A percentile compares a stretch with the other conserved stretches of the same genome.
These are phyloP conservation scores for Candida andamanensis DNA, from an alignment of 805 yeast genomes.

Conservation along the genomic window DNA sequence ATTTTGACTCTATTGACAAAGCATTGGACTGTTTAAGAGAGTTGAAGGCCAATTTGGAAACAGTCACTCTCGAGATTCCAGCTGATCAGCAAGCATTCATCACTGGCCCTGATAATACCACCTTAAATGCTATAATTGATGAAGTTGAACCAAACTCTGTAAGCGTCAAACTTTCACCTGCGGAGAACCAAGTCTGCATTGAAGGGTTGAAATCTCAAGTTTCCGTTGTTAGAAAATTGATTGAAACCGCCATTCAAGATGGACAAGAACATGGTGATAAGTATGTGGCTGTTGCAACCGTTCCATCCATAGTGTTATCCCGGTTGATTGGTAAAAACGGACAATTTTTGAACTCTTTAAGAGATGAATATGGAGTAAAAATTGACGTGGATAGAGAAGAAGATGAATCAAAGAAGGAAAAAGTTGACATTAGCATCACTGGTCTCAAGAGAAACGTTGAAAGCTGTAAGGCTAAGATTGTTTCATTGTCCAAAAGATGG, in stretches of 20 bases:
- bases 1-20: slow-evolving; percentile 49
- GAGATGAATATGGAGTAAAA: slow-evolving; percentile 69
- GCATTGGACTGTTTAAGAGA: slow-evolving; percentile 56
- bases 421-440: slow-evolving; percentile 51
- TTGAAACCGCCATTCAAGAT: slow-evolving; percentile 52
- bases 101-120: slow-evolving; percentile 56
- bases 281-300: slow-evolving; percentile 43
- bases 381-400: slow-evolving; percentile 62
- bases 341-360: slow-evolving; percentile 57
- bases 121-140: slow-evolving; percentile 43
- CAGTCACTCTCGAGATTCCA: slow-evolving; percentile 48
- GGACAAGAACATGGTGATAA: slow-evolving; percentile 46
- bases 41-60: slow-evolving; percentile 48
- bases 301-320: slow-evolving; percentile 65
- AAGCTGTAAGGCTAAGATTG: slow-evolving; percentile 59
- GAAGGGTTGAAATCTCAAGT: slow-evolving; percentile 71
- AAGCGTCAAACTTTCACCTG: slow-evolving; percentile 37
- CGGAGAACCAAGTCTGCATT: slow-evolving; percentile 52
- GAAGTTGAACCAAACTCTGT: slow-evolving; percentile 36
- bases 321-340: slow-evolving; percentile 92
- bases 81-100: slow-evolving; percentile 53
- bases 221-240: slow-evolving; percentile 44
- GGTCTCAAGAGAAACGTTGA: slow-evolving; percentile 80
- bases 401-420: slow-evolving; percentile 19
- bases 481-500: slow-evolving; percentile 61